Conservation (phyloP, 345 rosid species). For the Noccaea caerulescens region DNA sequence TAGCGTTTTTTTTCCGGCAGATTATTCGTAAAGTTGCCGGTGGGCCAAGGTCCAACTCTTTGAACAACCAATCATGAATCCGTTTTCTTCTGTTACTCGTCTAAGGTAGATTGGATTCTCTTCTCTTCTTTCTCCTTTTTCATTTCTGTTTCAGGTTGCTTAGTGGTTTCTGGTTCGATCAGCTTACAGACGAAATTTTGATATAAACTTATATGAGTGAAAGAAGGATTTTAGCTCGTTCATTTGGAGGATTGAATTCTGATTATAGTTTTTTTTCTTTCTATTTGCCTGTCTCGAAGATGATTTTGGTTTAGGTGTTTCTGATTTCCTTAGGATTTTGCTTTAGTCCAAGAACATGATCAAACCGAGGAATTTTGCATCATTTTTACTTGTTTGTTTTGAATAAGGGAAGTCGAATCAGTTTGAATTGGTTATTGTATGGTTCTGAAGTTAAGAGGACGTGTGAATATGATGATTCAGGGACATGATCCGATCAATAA, state of each 20-base stretch:
- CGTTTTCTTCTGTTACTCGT: conserved; percentile 97
- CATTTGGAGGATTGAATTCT: conserved; percentile 16
- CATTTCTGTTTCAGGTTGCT: background rate
- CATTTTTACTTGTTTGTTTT: conserved; percentile 16
- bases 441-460: conserved; percentile 7
- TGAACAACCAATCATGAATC: conserved; percentile 82
- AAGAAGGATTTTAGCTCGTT: conserved; percentile 34
- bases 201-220: conserved; percentile 18
- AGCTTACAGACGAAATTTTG: background rate
- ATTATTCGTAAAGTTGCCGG: conserved; percentile 34
- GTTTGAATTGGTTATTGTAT: background rate
- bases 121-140: conserved; percentile 16
- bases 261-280: background rate
- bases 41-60: conserved; percentile 31
- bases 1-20: background rate
- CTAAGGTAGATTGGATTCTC: conserved; percentile 58
- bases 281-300: background rate
- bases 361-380: background rate
- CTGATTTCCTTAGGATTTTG: conserved; percentile 10
- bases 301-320: conserved; percentile 10
- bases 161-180: conserved; percentile 28
- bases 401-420: conserved; percentile 7
- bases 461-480: conserved; percentile 54
- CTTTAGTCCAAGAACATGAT: conserved; percentile 17
- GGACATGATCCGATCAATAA: conserved; percentile 99